A percentile compares a stretch with the other conserved stretches of the same genome.
Conservation (phyloP, 805 yeast genomes). For the Hanseniaspora lachancei region DNA sequence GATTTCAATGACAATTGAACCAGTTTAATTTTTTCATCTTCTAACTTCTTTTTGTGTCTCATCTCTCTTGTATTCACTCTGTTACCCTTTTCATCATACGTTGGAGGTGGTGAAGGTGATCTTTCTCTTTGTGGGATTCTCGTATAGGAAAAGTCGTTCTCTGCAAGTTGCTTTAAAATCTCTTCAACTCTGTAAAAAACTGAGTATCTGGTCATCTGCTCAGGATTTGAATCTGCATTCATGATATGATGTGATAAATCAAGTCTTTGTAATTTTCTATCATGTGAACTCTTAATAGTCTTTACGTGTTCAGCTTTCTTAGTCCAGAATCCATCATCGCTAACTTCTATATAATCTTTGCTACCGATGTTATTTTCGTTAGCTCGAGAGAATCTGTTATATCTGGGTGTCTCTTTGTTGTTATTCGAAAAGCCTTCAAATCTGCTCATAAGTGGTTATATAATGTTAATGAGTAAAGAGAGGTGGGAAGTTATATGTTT, state of each 20-base stretch:
- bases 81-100: constrained; percentile 69
- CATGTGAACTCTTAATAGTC: neutral
- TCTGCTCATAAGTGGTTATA: neutral
- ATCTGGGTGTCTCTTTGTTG: neutral
- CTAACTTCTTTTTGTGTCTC: constrained; percentile 47
- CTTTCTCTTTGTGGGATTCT: constrained; percentile 38
- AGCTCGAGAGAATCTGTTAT: neutral
- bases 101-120: constrained; percentile 88
- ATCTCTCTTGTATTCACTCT: constrained; percentile 74
- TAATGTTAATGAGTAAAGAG: no score
- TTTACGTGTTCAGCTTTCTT: neutral
- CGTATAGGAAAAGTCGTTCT: constrained; percentile 32
- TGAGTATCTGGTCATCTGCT: constrained; percentile 68
- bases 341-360: neutral
- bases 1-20: constrained; percentile 61
- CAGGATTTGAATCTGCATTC: constrained; percentile 44
- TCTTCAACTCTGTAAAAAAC: constrained; percentile 66
- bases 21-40: constrained; percentile 65
- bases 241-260: constrained; percentile 31
- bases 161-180: constrained; percentile 45
- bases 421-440: neutral
- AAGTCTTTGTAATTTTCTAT: constrained; percentile 13
- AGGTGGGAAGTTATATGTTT: no score
- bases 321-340: constrained; percentile 13
- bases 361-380: neutral